Percentiles rank a stretch among this genome's conserved stretches.
phyloP scores from a whole-genome alignment of 257 asterid species.

The Voacanga thouarsii region DNA sequence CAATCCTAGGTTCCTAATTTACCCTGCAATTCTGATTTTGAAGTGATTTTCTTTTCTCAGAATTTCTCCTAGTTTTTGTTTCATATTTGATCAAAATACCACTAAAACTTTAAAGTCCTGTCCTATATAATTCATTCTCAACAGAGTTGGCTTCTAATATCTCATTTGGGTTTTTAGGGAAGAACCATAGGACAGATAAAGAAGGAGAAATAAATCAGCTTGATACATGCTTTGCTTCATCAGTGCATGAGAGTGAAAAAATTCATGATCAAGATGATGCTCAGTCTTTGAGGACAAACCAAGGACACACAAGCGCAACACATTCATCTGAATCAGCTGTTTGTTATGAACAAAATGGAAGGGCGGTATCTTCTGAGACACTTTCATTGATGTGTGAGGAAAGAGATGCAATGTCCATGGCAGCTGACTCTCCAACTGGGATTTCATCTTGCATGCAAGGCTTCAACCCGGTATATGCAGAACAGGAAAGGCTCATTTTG shows the following conservation, averaged over 20 bases:
- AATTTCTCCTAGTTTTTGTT: background rate
- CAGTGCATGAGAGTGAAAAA: slow-evolving; percentile 24
- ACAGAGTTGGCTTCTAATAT: background rate
- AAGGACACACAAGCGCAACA: slow-evolving; percentile 15
- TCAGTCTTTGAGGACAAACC: slow-evolving; percentile 17
- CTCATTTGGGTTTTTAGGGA: slow-evolving; percentile 28
- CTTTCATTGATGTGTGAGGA: slow-evolving; percentile 61
- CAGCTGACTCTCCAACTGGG: slow-evolving; percentile 21
- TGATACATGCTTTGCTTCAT: slow-evolving; percentile 21
- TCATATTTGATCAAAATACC: background rate
- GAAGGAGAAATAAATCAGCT: slow-evolving; percentile 21
- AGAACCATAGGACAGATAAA: slow-evolving; percentile 19
- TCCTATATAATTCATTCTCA: background rate
- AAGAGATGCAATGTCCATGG: slow-evolving; percentile 18
- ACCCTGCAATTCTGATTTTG: background rate
- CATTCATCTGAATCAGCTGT: slow-evolving; percentile 29
- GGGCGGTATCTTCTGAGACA: slow-evolving; percentile 60
- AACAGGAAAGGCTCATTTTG: slow-evolving; percentile 65
- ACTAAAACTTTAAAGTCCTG: background rate
- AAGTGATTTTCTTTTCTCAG: background rate
- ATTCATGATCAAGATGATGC: slow-evolving; percentile 20
- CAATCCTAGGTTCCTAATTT: background rate
- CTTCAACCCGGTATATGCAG: slow-evolving; percentile 32
- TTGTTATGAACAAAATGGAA: slow-evolving; percentile 24
- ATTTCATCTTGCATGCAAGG: slow-evolving; percentile 21